Percentiles rank a stretch among this genome's conserved stretches.
phyloP scores from a whole-genome alignment of 805 yeast genomes.

The Saturnispora mendoncae region DNA sequence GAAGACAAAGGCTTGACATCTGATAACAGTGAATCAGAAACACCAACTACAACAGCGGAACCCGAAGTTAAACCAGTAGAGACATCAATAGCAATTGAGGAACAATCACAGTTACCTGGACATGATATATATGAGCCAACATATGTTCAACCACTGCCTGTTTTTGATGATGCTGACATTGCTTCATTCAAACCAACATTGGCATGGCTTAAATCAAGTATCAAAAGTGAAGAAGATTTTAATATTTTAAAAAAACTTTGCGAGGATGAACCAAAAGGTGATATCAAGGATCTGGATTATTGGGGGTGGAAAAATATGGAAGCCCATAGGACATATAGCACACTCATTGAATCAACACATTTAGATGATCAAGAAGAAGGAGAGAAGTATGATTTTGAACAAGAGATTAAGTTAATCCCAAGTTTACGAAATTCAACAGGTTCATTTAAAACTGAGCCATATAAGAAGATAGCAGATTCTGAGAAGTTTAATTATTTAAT shows the following conservation, averaged over 20 bases:
- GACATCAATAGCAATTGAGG: not conserved
- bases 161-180: constrained; percentile 34
- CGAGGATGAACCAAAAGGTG: constrained; percentile 15
- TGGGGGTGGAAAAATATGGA: constrained; percentile 54
- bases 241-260: constrained; percentile 41
- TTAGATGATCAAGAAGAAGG: constrained; percentile 20
- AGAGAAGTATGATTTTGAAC: constrained; percentile 25
- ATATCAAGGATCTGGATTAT: constrained; percentile 35
- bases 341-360: constrained; percentile 15
- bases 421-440: constrained; percentile 40
- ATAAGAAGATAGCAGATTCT: constrained; percentile 60
- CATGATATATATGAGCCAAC: constrained; percentile 42
- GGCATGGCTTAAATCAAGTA: constrained; percentile 39
- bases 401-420: constrained; percentile 20
- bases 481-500: constrained; percentile 71
- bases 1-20: constrained; percentile 18
- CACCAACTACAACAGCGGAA: constrained; percentile 5
- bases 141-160: constrained; percentile 44
- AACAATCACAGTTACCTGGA: not conserved
- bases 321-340: constrained; percentile 28
- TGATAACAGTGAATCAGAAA: constrained; percentile 16
- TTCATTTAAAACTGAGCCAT: constrained; percentile 66
- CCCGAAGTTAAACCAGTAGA: not conserved
- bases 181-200: constrained; percentile 37
- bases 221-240: constrained; percentile 73